phyloP scores from a whole-genome alignment of 23 red algal species.

The Gracilaria gracilis region DNA sequence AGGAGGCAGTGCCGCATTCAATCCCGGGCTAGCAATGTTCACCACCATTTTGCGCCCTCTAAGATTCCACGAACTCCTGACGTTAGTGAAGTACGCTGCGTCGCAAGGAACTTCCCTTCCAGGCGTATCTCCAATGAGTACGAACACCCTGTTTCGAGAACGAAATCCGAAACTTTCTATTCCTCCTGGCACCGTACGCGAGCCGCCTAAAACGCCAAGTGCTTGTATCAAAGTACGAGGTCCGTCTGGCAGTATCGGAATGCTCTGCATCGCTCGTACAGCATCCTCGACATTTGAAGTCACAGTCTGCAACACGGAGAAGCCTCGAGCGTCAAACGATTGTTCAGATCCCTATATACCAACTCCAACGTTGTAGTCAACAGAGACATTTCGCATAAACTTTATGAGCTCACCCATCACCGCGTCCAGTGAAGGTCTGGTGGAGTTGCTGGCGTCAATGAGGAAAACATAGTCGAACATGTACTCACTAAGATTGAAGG shows the following conservation, averaged over 20 bases:
- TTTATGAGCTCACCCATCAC: neutral
- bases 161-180: neutral
- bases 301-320: neutral
- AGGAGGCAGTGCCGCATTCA: neutral
- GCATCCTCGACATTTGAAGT: neutral
- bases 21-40: neutral
- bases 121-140: slow-evolving; percentile 3
- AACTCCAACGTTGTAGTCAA: neutral
- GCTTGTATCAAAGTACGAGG: neutral
- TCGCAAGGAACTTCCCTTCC: neutral
- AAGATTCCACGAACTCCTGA: too few species aligned
- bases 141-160: neutral
- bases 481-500: neutral
- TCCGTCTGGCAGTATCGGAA: slow-evolving; percentile 6
- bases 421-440: neutral
- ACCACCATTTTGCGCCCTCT: neutral
- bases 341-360: slow-evolving; percentile 2
- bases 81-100: neutral
- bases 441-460: neutral
- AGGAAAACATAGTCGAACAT: neutral
- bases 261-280: neutral
- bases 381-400: neutral
- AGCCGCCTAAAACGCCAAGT: neutral
- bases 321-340: neutral
- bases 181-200: neutral